Evolutionary conservation across 441 rosid species (phyloP), one percentile per base, ranked within the genome.

Genomic region (Raphanus hybrid): DNA sequence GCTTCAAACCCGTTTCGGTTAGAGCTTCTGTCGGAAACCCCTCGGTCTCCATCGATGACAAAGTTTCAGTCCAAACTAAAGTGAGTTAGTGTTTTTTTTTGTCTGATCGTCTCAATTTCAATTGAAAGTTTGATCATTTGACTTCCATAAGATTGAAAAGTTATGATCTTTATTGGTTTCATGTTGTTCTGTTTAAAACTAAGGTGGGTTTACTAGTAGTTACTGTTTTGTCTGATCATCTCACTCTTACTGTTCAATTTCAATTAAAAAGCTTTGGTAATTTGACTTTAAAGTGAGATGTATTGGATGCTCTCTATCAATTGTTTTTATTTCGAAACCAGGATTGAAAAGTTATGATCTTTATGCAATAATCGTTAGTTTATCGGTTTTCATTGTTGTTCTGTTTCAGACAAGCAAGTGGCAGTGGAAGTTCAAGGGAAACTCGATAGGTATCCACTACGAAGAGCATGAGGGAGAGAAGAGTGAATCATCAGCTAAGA

Each of bases 401-500:
- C 61, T 74, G 61, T 74, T 86, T 83, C 84, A 92, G 97, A 81
- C 86, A 14, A 86, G 80, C 79, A 84, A 71, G 27, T 94, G 97
- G 97, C 82, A 85, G 65, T 94, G 97, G 97, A 92, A 87, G 75
- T 90, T 89, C 76, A 85, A 88, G 70, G 96, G 86, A 14, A 87
- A 78, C 63, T 77, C 82, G 3, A 73, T 90, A 14, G 85, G 81
- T 64, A 85, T 94, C 45, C 88, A 92, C 81, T 92, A 87, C 35
- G 98, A 94, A 76, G 90, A 92, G 77, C 94, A 89, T 70, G 83
- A 70, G 78, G 87, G 72, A 52, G 85, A 85, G 73, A 85, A 84
- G 73, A 32, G 81, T 57, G 86, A 84, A 60, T 82, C 94, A n/a
- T 71, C 94, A 14, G 73, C 84, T 11, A 91, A 87, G 81, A 84